Base-by-base conservation (phyloP, 345 rosid species). In the Arabidopsis arenosa region DNA sequence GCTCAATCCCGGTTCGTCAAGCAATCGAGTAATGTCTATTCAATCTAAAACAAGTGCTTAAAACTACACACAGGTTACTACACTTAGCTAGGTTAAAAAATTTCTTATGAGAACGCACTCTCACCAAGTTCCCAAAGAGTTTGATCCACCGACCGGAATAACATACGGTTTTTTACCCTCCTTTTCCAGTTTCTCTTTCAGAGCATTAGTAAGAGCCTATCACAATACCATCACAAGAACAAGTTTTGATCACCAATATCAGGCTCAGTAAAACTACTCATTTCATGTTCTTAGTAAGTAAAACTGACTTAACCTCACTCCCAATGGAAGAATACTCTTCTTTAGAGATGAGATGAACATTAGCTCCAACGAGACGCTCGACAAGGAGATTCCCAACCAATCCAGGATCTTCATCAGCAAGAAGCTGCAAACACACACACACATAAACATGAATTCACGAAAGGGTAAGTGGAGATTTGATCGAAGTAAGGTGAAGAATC, bases 141-240 rank as follows among this genome's bases (percentile, higher is more conserved):
- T 90, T 28, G 98, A 94, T 77, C 98, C 98, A 45, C 97, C 98
- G 47, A 89, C 97, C 5, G 98, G 98, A 72, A 92, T 87, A 56
- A 92, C 92, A 82, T 94, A 92, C 2, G 98, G 98, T 58, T 82
- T 94, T 75, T 84, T 85, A 17, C 97, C 97, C 89, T 90, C 87
- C 9, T 84, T 86, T n/a, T 82, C 74, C 79, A 94, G 81, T 81
- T 80, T 86, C 77, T 92, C 96, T 84, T 90, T 90, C 77, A 94
- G 72, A 21, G 85, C 57, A 75, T 78, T 83, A n/a, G 92, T 82
- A 14, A 94, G 92, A 79, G 89, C 81, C 98, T 93, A 77, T 40
- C 33, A 86, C 28, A 1, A 23, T 17, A 57, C 32, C 53, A 57
- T 57, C 48, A 44, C 21, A 51, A 74, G 51, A 68, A 57, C 47